Evolutionary conservation across 352 stramenopile genomes (phyloP), one percentile per base, ranked within the genome.

Genomic region (Phytophthora sansomeana): DNA sequence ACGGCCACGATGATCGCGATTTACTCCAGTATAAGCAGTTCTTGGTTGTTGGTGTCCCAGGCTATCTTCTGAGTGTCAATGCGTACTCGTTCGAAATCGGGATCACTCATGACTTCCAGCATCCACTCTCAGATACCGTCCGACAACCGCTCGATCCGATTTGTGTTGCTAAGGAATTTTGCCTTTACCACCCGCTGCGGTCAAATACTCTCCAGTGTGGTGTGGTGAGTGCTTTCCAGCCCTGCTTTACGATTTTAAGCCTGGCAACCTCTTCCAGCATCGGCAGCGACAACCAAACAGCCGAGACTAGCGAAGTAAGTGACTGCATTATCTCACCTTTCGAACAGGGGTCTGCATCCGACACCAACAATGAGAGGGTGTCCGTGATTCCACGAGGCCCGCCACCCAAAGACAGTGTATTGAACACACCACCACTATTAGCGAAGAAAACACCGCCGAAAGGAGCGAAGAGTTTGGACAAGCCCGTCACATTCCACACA

Each of bases 401-500:
- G 0, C 84, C 81, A 6, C 74, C 78, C 0, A 67, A 71, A 33
- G 69, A 82, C 3, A 92, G 77, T 38, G 75, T 92, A 13, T 47
- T 92, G n/a, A 91, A 86, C 58, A 35, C 80, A 10, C 75, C 78
- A 28, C 69, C 72, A 14, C 58, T 91, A 2, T 75, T 78, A 8
- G 26, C 44, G 33, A 76, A 59, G 33, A 66, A 64, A 10, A 74
- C 65, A 9, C 67, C 67, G 28, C 44, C 76, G 32, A 75, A 78
- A 41, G 49, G 41, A 13, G 36, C 41, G 3, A 85, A 78, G 28
- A 50, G 30, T 2, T 57, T 81, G 2, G 81, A 96, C 72, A 89
- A 94, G 13, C 84, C 89, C 17, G 77, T 96, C 42, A 93, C 86
- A 19, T 97, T 96, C 39, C 89, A 89, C 39, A 81, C 81, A 13